Conservation (phyloP, 208 protist genomes). For the Herpetomonas tarakana region DNA sequence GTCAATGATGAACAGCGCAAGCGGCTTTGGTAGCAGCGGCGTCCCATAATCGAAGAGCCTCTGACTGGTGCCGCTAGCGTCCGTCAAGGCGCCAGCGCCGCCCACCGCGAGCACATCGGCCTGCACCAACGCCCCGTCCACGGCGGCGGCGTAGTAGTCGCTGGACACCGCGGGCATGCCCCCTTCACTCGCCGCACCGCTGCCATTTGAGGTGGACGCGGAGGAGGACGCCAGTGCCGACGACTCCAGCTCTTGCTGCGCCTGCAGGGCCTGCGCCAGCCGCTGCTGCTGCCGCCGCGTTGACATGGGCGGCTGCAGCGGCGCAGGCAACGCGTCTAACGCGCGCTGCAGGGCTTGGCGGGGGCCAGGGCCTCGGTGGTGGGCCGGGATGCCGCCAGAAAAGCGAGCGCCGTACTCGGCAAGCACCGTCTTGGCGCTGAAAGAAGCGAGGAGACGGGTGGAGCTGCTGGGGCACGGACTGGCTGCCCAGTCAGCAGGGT, state of each 20-base stretch:
- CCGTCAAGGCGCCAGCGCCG: neutral
- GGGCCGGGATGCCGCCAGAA: constrained; percentile 28
- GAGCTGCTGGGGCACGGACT: constrained; percentile 18
- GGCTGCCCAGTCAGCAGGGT: constrained; percentile 39
- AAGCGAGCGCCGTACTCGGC: constrained; percentile 40
- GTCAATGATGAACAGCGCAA: constrained; percentile 78
- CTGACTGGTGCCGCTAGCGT: neutral
- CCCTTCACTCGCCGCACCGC: neutral
- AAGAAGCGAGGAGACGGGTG: constrained; percentile 24
- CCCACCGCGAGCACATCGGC: neutral
- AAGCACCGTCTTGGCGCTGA: constrained; percentile 37
- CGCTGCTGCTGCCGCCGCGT: neutral
- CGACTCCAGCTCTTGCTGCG: constrained; percentile 21
- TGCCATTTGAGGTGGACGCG: constrained; percentile 13
- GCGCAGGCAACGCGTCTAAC: neutral
- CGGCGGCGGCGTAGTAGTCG: neutral
- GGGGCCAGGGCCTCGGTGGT: constrained; percentile 15
- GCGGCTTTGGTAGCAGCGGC: constrained; percentile 39
- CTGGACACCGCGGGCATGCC: neutral
- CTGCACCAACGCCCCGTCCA: neutral
- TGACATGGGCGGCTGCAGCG: neutral
- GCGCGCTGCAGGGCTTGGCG: neutral
- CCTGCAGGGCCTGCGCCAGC: constrained; percentile 15
- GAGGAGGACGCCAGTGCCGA: constrained; percentile 23
- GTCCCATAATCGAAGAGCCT: constrained; percentile 16